Evolutionary conservation across 805 yeast species (phyloP), one percentile per base, ranked within the genome.

Genomic region (Pichia deserticola): DNA sequence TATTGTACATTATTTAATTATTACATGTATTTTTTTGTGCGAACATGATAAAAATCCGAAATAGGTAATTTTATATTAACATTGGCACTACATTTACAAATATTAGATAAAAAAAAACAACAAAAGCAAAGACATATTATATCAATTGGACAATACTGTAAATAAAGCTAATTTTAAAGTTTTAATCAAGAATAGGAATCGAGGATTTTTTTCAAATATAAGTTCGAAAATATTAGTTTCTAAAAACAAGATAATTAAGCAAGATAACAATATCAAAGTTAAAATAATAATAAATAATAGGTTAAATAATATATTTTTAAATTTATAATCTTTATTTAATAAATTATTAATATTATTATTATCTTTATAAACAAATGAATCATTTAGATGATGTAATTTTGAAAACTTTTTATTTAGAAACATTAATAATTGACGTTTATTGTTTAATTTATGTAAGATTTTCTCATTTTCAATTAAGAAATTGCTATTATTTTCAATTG

Each of bases 401-500:
- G 10, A 15, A 13, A 50, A 50, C 3, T 34, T 30, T 36, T 28
- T 42, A 12, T 36, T 42, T 36, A 50, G 32, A 20, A 46, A 46
- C 44, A 43, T 27, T 12, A 50, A 10, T 15, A 53, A 37, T 40
- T 53, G 55, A 25, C 51, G 44, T 41, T 53, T 53, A 20, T 42
- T 53, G 13, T 45, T 47, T 15, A 50, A 36, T 42, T 45, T 50
- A n/a, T 34, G 5, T 4, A 53, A 29, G 3, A 30, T 15, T 10
- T n/a, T 36, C 15, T 45, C 25, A 20, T 48, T 28, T 8, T 43
- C 20, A 4, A n/a, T 12, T 6, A 52, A n/a, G 13, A 53, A 53
- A 0, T 30, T 20, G 20, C 20, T 10, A 5, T 28, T 12, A 29
- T 40, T 28, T 28, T 35, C 11, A 11, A 13, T 15, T 7, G 36